Conservation (phyloP, 441 rosid species). For the Adansonia grandidieri region DNA sequence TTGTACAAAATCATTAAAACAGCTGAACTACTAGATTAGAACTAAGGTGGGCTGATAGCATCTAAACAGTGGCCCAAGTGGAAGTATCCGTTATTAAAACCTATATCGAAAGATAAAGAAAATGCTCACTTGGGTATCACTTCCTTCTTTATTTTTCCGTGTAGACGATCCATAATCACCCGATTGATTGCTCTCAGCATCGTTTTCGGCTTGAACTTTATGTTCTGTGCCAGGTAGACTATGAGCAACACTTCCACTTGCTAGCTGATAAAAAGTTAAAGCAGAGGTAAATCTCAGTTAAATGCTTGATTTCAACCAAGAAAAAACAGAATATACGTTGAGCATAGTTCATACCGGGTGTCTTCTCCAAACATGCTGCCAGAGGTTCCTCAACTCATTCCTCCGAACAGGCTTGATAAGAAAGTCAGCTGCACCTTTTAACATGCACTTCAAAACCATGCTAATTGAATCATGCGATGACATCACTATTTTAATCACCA, state of each 20-base stretch:
- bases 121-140: slow-evolving; percentile 56
- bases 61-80: not conserved
- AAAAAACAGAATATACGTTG: not conserved
- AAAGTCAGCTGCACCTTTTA: slow-evolving; percentile 84
- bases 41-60: slow-evolving; percentile 12
- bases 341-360: slow-evolving; percentile 43
- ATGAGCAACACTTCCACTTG: slow-evolving; percentile 45
- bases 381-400: slow-evolving; percentile 64
- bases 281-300: slow-evolving; percentile 15
- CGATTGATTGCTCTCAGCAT: slow-evolving; percentile 50
- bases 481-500: slow-evolving; percentile 59
- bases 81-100: slow-evolving; percentile 10
- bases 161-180: slow-evolving; percentile 51
- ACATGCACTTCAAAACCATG: slow-evolving; percentile 77
- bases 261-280: slow-evolving; percentile 41
- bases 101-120: not conserved
- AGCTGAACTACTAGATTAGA: not conserved
- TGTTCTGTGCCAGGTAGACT: slow-evolving; percentile 44
- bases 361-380: slow-evolving; percentile 58
- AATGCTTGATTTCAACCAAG: slow-evolving; percentile 16
- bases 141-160: slow-evolving; percentile 43
- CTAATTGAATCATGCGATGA: slow-evolving; percentile 73
- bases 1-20: not conserved
- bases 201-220: slow-evolving; percentile 46
- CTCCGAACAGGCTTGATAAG: slow-evolving; percentile 84